Evolutionary conservation across 257 asterid species (phyloP).

Genomic region (Nicotiana undulata): DNA sequence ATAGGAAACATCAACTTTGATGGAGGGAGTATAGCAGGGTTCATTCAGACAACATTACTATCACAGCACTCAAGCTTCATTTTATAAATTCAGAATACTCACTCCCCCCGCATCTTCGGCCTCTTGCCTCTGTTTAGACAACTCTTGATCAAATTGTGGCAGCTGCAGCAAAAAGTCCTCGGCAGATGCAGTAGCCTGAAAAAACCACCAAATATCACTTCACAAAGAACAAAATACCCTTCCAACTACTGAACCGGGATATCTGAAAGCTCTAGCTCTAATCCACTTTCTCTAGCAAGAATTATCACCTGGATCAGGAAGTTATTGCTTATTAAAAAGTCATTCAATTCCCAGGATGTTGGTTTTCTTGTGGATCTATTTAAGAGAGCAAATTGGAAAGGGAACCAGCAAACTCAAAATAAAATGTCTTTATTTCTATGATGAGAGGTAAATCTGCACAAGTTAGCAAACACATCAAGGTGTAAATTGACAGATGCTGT

Average conservation of each 20-base stretch:
- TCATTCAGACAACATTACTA: neutral
- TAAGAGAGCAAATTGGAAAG: neutral
- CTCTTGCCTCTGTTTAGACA: conserved; percentile 67
- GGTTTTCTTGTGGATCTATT: neutral
- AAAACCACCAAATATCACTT: conserved; percentile 18
- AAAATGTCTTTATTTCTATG: neutral
- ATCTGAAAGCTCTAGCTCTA: conserved; percentile 78
- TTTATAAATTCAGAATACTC: conserved; percentile 23
- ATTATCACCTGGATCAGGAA: conserved; percentile 67
- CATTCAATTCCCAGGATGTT: neutral
- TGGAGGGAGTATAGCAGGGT: neutral
- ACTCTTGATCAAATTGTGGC: conserved; percentile 60
- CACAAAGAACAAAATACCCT: neutral
- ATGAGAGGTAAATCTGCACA: neutral
- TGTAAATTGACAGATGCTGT: neutral
- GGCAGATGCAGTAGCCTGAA: conserved; percentile 58
- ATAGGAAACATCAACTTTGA: neutral
- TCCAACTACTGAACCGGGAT: conserved; percentile 42
- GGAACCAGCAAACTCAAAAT: neutral
- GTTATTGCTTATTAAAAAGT: neutral
- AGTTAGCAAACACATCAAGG: neutral
- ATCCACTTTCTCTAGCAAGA: conserved; percentile 90
- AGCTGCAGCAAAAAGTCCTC: conserved; percentile 71
- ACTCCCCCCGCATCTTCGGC: conserved; percentile 92
- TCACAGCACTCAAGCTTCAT: neutral